Conservation (phyloP, 345 rosid genomes). For the Angophora floribunda region DNA sequence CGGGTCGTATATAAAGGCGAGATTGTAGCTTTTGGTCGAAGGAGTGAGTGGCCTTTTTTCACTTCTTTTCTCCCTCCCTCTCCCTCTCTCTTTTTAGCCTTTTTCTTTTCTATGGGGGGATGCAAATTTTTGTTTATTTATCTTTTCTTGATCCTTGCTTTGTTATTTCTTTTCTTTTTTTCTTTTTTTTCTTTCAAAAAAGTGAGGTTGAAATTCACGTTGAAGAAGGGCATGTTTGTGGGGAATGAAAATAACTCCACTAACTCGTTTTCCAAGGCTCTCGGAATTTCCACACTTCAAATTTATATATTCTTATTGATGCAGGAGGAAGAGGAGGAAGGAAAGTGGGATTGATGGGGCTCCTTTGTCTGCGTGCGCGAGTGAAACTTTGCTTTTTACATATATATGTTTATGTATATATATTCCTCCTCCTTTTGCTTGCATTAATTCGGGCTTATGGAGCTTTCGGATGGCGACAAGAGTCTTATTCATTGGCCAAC, state of each 20-base stretch:
- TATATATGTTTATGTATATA: not conserved
- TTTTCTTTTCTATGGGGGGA: not conserved
- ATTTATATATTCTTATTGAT: not conserved
- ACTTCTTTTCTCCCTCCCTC: not conserved
- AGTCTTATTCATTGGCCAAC: conserved; percentile 7
- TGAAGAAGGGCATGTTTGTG: not conserved
- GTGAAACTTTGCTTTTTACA: conserved; percentile 4
- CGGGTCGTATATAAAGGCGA: conserved; percentile 57
- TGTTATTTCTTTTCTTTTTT: not conserved
- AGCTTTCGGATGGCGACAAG: not conserved
- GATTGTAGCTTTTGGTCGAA: conserved; percentile 24
- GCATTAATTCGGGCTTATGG: not conserved
- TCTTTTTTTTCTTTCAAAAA: not conserved
- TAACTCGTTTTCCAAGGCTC: conserved; percentile 58
- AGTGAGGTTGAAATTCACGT: not conserved
- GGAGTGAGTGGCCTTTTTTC: conserved; percentile 3
- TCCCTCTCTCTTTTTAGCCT: not conserved
- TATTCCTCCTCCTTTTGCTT: not conserved
- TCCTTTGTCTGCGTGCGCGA: conserved; percentile 24
- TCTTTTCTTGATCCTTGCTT: not conserved
- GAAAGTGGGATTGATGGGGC: conserved; percentile 20
- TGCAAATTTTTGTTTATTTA: not conserved
- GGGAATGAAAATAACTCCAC: not conserved
- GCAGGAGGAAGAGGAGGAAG: not conserved
- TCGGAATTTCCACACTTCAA: conserved; percentile 29